These are phyloP conservation scores for Verticillium nonalfalfae DNA, from an alignment of 2,329 filamentous ascomycete species.

Conservation along the genomic window DNA sequence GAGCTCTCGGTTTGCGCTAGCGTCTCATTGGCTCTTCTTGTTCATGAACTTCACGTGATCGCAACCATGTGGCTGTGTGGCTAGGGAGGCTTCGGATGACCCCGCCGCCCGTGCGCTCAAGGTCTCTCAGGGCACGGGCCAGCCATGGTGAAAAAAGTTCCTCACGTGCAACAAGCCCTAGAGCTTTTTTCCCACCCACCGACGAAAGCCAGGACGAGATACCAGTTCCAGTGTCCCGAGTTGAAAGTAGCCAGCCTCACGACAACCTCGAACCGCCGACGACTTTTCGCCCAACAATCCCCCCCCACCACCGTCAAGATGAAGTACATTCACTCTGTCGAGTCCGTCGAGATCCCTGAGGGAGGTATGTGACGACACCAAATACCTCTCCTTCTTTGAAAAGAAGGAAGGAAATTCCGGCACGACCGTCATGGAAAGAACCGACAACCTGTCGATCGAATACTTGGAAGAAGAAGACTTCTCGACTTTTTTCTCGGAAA, in stretches of 20 bases:
- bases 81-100: background rate
- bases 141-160: background rate
- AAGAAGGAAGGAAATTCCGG: background rate
- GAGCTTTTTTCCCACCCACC: constrained; percentile 36
- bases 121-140: background rate
- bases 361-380: constrained; percentile 66
- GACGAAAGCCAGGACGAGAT: constrained; percentile 6
- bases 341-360: constrained; percentile 92
- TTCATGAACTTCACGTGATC: background rate
- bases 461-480: constrained; percentile 4
- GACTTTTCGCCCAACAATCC: constrained; percentile 25
- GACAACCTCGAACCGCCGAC: constrained; percentile 10
- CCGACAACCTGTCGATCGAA: constrained; percentile 1
- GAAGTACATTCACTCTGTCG: constrained; percentile 99
- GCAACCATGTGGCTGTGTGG: background rate
- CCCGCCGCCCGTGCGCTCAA: background rate
- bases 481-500: constrained; percentile 7
- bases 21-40: background rate
- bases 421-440: constrained; percentile 1
- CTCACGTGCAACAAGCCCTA: constrained; percentile 36
- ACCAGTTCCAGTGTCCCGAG: constrained; percentile 3
- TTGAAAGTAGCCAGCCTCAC: constrained; percentile 4
- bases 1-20: background rate
- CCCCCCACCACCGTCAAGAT: constrained; percentile 67
- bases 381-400: background rate